A percentile compares a stretch with the other conserved stretches of the same genome.
phyloP scores from a whole-genome alignment of 345 rosid genomes.

The Eucalyptus urophylla region DNA sequence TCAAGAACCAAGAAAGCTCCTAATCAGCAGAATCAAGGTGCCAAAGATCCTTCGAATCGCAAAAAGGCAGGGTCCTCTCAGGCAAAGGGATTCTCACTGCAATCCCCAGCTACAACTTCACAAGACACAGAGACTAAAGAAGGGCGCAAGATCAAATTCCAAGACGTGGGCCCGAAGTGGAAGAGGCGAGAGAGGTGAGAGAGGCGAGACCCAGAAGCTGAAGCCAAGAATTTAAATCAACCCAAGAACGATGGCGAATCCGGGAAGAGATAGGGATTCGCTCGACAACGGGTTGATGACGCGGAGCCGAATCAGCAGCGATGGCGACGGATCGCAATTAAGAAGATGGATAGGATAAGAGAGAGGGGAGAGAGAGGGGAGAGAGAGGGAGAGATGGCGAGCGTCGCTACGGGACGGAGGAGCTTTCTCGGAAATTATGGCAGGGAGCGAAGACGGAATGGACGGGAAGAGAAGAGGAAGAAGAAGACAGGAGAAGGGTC shows the following conservation, averaged over 20 bases:
- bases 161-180: background rate
- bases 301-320: background rate
- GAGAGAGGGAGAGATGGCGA: background rate
- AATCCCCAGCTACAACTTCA: background rate
- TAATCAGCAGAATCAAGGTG: background rate
- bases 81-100: background rate
- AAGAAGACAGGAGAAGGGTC: background rate
- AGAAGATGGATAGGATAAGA: background rate
- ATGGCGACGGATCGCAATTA: background rate
- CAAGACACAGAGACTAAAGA: background rate
- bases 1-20: background rate
- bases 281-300: background rate
- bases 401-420: background rate
- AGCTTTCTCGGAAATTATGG: background rate
- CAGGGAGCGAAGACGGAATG: background rate
- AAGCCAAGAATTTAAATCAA: background rate
- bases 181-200: background rate
- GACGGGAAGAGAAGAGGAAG: background rate
- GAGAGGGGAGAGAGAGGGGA: too few species aligned
- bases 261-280: background rate
- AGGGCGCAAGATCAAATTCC: background rate
- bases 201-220: background rate
- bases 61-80: background rate
- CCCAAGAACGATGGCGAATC: background rate
- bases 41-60: background rate